A percentile compares a stretch with the other conserved stretches of the same genome.
Evolutionary conservation across 1,139 yeast species (phyloP).

Genomic region (Suhomyces anneliseae): DNA sequence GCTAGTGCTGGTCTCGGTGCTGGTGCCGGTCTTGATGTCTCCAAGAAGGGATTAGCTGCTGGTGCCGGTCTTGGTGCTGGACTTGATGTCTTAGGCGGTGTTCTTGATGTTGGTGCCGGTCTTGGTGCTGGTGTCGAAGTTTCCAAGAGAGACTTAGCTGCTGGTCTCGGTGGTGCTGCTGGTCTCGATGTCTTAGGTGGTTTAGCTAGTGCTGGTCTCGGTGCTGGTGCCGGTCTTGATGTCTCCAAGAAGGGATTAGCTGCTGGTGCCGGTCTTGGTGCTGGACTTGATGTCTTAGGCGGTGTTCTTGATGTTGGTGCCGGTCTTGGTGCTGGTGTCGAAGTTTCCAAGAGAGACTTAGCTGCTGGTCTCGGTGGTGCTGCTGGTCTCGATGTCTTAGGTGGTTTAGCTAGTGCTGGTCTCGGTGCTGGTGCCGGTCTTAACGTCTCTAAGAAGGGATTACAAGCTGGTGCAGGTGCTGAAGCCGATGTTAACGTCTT

Average conservation of each 20-base stretch:
- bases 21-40: too few relatives aligned
- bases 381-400: neutral
- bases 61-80: too few relatives aligned
- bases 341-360: slow-evolving; percentile 9
- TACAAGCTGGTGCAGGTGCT: slow-evolving; percentile 5
- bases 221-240: slow-evolving; percentile 10
- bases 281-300: slow-evolving; percentile 11
- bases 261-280: slow-evolving; percentile 1
- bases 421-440: slow-evolving; percentile 6
- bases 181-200: slow-evolving; percentile 1
- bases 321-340: slow-evolving; percentile 10
- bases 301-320: slow-evolving; percentile 3
- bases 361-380: slow-evolving; percentile 5
- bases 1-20: too few relatives aligned
- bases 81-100: too few relatives aligned
- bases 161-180: slow-evolving; percentile 8
- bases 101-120: slow-evolving; percentile 13
- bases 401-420: slow-evolving; percentile 7
- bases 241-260: slow-evolving; percentile 9
- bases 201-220: slow-evolving; percentile 12
- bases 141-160: neutral
- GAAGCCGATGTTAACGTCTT: slow-evolving; percentile 10
- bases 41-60: too few relatives aligned
- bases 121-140: slow-evolving; percentile 1
- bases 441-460: slow-evolving; percentile 1